Base-by-base conservation (phyloP, 768 basidiomycete genomes). In the Paxillus rubicundulus region DNA sequence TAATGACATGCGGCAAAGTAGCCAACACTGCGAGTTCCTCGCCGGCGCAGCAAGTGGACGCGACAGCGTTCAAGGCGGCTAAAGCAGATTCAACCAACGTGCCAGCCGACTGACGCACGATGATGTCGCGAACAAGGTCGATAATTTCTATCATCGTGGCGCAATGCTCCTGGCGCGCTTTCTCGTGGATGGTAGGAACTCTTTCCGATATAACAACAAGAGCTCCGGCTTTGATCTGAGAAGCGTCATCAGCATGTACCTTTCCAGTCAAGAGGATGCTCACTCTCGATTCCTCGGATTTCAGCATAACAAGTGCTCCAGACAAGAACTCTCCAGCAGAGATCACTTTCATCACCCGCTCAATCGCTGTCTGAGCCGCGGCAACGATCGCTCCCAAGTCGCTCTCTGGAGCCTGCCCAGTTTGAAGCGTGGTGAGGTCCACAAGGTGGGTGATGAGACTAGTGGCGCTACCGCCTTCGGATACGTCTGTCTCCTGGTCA, bases 181-280 rank as follows among this genome's bases (percentile, higher is more conserved):
- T 72, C 9, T 77, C 71, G 5, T 83, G 72, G 47, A 96, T 75
- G 6, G 78, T 72, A 0, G 81, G 76, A 1, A 96, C 70, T 33
- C 90, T 82, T 37, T 83, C 80, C 3, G 79, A 74, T 13, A 97
- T 68, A 9, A 94, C 74, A 32, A 81, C 80, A 28, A 97, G 77
- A 9, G 87, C 88, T 49, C 84, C 87, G 9, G 70, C 60, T 66
- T 86, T 80, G 24, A 85, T 73, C 88, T 90, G 58, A 32, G 37
- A 20, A n/a, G 16, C 10, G 45, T 43, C 36, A 9, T 30, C 28
- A 44, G 9, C 4, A 44, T n/a, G 8, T n/a, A 10, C 17, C 45
- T 20, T 7, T 6, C 33, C 4, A 14, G 34, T 6, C 14, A 40
- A 33, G 10, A 52, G 61, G 9, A 32, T 10, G 52, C 80, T 57